Conservation (phyloP, 2,329 filamentous ascomycete genomes). For the Teratosphaeria zuluensis region DNA sequence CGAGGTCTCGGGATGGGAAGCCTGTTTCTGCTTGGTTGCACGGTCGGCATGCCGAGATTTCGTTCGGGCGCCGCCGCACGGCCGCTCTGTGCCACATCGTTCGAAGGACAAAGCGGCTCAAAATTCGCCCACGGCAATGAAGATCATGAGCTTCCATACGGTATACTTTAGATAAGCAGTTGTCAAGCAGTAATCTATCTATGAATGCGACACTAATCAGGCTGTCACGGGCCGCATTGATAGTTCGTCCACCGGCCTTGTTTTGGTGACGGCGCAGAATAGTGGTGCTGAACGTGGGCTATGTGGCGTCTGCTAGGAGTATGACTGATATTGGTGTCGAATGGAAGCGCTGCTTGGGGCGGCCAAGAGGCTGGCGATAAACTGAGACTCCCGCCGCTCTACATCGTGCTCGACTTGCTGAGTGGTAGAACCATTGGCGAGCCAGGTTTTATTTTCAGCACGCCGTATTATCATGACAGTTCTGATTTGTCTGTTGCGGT, state of each 20-base stretch:
- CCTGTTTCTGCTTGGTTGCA: not conserved
- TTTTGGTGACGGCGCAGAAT: too few relatives aligned
- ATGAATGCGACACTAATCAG: too few relatives aligned
- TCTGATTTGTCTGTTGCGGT: too few relatives aligned
- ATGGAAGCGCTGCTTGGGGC: too few relatives aligned
- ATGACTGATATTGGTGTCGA: too few relatives aligned
- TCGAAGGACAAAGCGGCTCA: not conserved
- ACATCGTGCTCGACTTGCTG: not conserved
- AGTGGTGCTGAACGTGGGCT: too few relatives aligned
- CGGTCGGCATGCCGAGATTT: not conserved
- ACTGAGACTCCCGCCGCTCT: not conserved
- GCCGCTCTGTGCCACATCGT: not conserved
- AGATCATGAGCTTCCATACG: too few relatives aligned
- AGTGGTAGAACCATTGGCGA: not conserved
- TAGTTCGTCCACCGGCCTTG: too few relatives aligned
- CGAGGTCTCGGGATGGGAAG: not conserved
- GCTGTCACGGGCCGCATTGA: too few relatives aligned
- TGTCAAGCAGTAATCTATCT: too few relatives aligned
- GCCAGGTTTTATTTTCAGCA: not conserved
- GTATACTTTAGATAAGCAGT: too few relatives aligned
- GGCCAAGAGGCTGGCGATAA: not conserved
- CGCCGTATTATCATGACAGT: not conserved
- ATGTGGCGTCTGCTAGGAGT: too few relatives aligned
- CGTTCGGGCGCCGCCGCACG: not conserved
- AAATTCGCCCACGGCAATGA: not conserved